These are phyloP conservation scores for Aegilops sharonensis DNA, from an alignment of 176 grass and related monocot genomes.

Conservation along the genomic window DNA sequence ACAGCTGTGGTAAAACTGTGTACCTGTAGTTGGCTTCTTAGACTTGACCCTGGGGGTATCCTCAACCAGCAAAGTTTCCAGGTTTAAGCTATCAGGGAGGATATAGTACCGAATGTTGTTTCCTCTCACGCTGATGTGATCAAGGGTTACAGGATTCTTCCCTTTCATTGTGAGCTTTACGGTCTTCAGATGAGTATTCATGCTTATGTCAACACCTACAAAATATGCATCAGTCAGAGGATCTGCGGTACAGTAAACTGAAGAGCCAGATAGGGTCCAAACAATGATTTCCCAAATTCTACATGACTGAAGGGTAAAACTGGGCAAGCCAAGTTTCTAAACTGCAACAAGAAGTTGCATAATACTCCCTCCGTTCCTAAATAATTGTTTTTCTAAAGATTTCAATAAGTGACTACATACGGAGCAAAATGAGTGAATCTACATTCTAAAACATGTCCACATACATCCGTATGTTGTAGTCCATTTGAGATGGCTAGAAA, in stretches of 20 bases:
- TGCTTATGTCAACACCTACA: conserved; percentile 90
- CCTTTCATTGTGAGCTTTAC: conserved; percentile 92
- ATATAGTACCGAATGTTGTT: conserved; percentile 97
- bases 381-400: too few relatives aligned
- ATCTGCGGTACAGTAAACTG: not conserved
- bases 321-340: not conserved
- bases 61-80: conserved; percentile 89
- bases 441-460: too few relatives aligned
- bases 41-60: conserved; percentile 83
- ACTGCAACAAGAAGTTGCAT: not conserved
- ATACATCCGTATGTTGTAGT: too few relatives aligned
- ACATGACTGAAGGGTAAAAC: not conserved
- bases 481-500: too few relatives aligned
- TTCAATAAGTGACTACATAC: too few relatives aligned
- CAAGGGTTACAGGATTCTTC: conserved; percentile 83
- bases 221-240: conserved; percentile 21
- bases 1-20: not conserved
- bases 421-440: too few relatives aligned
- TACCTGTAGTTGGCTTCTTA: conserved; percentile 83
- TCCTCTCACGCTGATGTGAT: conserved; percentile 88
- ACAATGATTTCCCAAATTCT: not conserved
- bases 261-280: not conserved
- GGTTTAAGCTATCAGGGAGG: conserved; percentile 90
- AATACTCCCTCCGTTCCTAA: not conserved
- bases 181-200: conserved; percentile 90